These are phyloP conservation scores for Hymenoscyphus fraxineus DNA, from an alignment of 2,329 filamentous ascomycete species.

Conservation along the genomic window DNA sequence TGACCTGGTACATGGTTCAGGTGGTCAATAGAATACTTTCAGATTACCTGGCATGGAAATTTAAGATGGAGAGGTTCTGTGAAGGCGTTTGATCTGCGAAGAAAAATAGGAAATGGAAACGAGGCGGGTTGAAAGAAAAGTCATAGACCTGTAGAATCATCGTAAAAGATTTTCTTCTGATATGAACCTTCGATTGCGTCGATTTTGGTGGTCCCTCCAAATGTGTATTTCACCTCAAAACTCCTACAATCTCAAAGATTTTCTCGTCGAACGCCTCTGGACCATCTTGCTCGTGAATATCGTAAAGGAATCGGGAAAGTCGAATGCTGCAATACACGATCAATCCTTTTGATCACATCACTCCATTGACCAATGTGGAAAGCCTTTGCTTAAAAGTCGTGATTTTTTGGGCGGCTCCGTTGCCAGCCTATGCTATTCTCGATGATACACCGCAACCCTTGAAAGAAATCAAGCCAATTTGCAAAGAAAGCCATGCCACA, in stretches of 20 bases:
- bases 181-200: not conserved
- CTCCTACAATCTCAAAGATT: not conserved
- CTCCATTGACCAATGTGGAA: not conserved
- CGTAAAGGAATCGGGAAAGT: not conserved
- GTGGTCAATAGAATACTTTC: too few species aligned
- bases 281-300: not conserved
- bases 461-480: constrained; percentile 25
- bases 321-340: not conserved
- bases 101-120: too few species aligned
- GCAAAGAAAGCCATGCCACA: constrained; percentile 30
- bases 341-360: not conserved
- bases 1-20: too few species aligned
- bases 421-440: constrained; percentile 35
- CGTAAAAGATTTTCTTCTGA: not conserved
- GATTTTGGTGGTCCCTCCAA: not conserved
- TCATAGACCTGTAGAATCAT: not conserved
- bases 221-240: not conserved
- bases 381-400: constrained; percentile 30
- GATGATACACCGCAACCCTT: constrained; percentile 29
- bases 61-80: too few species aligned
- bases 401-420: constrained; percentile 32
- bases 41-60: too few species aligned
- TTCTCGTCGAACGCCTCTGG: not conserved
- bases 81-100: too few species aligned
- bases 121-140: too few species aligned